phyloP scores from a whole-genome alignment of 768 basidiomycete species.

The Leccinum subgranulosum region DNA sequence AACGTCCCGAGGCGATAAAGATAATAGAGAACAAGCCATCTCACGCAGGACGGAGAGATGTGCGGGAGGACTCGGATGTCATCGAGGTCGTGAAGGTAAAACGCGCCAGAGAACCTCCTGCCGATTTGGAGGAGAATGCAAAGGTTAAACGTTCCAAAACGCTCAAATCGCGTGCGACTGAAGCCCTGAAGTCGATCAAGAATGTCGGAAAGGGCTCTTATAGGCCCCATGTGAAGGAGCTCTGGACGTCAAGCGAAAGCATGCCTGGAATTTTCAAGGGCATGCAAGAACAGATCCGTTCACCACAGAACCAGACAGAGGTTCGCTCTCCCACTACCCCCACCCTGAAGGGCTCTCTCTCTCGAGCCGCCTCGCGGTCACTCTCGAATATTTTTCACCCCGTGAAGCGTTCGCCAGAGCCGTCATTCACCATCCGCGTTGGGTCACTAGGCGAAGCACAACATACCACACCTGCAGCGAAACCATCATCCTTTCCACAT shows the following conservation, averaged over 20 bases:
- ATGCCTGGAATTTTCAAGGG: constrained; percentile 27
- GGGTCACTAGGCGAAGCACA: constrained; percentile 18
- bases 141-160: constrained; percentile 37
- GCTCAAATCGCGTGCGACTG: constrained; percentile 45
- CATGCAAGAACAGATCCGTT: constrained; percentile 21
- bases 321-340: constrained; percentile 11
- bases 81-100: constrained; percentile 60
- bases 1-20: constrained; percentile 26
- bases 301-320: constrained; percentile 13
- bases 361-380: constrained; percentile 29
- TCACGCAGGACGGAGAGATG: constrained; percentile 23
- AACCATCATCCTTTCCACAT: constrained; percentile 9
- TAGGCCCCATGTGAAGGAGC: constrained; percentile 40
- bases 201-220: constrained; percentile 36
- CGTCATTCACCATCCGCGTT: constrained; percentile 21
- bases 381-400: constrained; percentile 29
- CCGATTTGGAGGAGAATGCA: constrained; percentile 24
- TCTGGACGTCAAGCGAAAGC: constrained; percentile 30
- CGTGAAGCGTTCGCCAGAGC: constrained; percentile 22
- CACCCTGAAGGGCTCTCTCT: constrained; percentile 26
- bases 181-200: constrained; percentile 46
- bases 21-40: constrained; percentile 23
- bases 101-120: constrained; percentile 29
- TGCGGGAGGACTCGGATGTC: constrained; percentile 50
- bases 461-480: neutral